Evolutionary conservation across 805 yeast genomes (phyloP), one percentile per base, ranked within the genome.

Genomic region (Kuraishia piskuri): DNA sequence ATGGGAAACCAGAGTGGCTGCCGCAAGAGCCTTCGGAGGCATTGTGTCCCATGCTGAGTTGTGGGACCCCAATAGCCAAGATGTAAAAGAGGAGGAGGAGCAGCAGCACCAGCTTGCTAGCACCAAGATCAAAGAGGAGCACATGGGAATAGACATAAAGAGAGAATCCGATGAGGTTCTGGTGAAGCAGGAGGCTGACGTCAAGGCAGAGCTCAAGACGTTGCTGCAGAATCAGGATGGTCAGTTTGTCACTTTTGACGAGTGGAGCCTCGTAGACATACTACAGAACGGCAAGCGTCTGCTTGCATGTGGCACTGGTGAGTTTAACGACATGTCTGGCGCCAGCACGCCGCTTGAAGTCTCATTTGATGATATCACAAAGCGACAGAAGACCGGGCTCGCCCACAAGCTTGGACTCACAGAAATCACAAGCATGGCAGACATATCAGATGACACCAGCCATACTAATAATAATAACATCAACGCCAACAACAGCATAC

Each of bases 1-100:
- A 69, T 94, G 99, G 99, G 99, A 94, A 67, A 91, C 99, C 0
- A 78, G 99, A 66, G 85, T 88, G 1, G 84, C 98, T 1, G 94
- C 99, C 1, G 97, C 97, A 0, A 74, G 90, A 53, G 98, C 99
- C 0, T 79, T 94, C 60, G 98, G 98, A 8, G 96, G 96, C 2
- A 90, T 94, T 25, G 92, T 90, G 2, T 80, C 82, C 48, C 84
- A 89, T 67, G 83, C 91, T 0, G 77, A 79, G 0, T 62, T 74
- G 26, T 94, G 98, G 98, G 90, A 89, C 62, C 98, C 98, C 0
- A 88, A 86, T 48, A 55, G 55, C 19, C 62, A 56, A 8, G 66
- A 59, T 40, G 59, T 54, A 14, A 63, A 57, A 14, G 55, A 49
- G 10, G 61, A 56, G n/a, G n/a, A n/a, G n/a, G 22, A n/a, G n/a